These are phyloP conservation scores for Discostella pseudostelligera DNA, from an alignment of 108 stramenopile species.

Conservation along the genomic window DNA sequence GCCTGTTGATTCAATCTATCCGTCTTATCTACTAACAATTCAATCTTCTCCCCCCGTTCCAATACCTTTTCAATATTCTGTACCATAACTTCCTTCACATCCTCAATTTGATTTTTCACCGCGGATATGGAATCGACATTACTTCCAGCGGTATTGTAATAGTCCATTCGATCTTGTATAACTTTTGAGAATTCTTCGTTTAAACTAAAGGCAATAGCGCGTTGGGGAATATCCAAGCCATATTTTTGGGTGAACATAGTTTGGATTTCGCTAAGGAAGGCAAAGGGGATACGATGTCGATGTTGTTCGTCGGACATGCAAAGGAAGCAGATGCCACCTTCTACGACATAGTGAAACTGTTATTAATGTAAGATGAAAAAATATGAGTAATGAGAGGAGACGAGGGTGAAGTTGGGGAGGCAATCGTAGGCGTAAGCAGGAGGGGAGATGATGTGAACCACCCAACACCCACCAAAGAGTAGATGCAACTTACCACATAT, in stretches of 20 bases:
- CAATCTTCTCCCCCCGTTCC: constrained; percentile 97
- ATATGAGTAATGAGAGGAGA: too few relatives aligned
- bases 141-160: constrained; percentile 84
- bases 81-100: constrained; percentile 95
- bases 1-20: constrained; percentile 92
- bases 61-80: constrained; percentile 95
- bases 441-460: neutral
- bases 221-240: constrained; percentile 75
- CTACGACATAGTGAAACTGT: constrained; percentile 91
- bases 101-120: constrained; percentile 92
- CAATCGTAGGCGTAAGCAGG: too few relatives aligned
- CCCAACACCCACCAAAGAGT: constrained; percentile 10
- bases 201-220: constrained; percentile 92
- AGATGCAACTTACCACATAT: constrained; percentile 26
- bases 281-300: constrained; percentile 92
- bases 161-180: constrained; percentile 87
- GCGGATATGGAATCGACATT: constrained; percentile 77
- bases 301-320: constrained; percentile 93
- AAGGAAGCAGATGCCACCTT: constrained; percentile 90
- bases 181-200: constrained; percentile 86
- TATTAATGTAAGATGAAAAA: neutral
- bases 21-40: constrained; percentile 97
- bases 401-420: neutral
- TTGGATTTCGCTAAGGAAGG: constrained; percentile 93
- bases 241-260: constrained; percentile 74